These are phyloP conservation scores for Ustilaginoidea virens DNA, from an alignment of 2,329 filamentous ascomycete genomes.

Conservation along the genomic window DNA sequence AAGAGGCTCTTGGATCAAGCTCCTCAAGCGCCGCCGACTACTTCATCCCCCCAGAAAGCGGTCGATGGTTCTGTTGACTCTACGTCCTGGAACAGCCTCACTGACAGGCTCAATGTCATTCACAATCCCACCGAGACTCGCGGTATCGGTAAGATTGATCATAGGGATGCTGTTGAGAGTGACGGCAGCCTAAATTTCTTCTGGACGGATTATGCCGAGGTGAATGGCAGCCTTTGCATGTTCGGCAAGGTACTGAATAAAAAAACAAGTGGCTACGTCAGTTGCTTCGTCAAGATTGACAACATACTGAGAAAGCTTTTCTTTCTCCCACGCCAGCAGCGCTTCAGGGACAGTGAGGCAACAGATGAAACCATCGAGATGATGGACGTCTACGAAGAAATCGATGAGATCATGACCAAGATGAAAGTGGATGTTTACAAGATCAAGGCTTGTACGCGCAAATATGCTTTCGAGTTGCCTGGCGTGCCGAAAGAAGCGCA, in stretches of 20 bases:
- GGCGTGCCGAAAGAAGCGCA: constrained; percentile 77
- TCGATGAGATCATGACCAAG: constrained; percentile 75
- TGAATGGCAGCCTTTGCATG: constrained; percentile 80
- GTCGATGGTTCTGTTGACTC: constrained; percentile 53
- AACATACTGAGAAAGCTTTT: constrained; percentile 86
- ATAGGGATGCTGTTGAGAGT: constrained; percentile 77
- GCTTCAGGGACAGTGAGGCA: constrained; percentile 40
- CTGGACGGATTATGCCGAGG: constrained; percentile 91
- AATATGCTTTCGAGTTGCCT: constrained; percentile 88
- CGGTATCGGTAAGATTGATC: constrained; percentile 64
- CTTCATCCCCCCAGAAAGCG: constrained; percentile 57
- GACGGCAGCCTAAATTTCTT: constrained; percentile 90
- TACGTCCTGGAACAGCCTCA: constrained; percentile 77
- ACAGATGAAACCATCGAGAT: constrained; percentile 71
- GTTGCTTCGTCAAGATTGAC: constrained; percentile 91
- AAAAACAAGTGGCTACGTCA: constrained; percentile 61
- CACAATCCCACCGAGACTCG: constrained; percentile 54
- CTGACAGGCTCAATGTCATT: constrained; percentile 71
- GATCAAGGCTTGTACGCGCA: constrained; percentile 77
- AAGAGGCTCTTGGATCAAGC: constrained; percentile 59
- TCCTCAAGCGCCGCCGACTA: constrained; percentile 53
- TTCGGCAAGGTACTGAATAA: constrained; percentile 96
- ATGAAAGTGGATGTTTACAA: constrained; percentile 82
- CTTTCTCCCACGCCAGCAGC: constrained; percentile 67
- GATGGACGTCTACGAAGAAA: constrained; percentile 79